A percentile compares a stretch with the other conserved stretches of the same genome.
These are phyloP conservation scores for Solanum neorickii DNA, from an alignment of 257 asterid species.

Conservation along the genomic window DNA sequence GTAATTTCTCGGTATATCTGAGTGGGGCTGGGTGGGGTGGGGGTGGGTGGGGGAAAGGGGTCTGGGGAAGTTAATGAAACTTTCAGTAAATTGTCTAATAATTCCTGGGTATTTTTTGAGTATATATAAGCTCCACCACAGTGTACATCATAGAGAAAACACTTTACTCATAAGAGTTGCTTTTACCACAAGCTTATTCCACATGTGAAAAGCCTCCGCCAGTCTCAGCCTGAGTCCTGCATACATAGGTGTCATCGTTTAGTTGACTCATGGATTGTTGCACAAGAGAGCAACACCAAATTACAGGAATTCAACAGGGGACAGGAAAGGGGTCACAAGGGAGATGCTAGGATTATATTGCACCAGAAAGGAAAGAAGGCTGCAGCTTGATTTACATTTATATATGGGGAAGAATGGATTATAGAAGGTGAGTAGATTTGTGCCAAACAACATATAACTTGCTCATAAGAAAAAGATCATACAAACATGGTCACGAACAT, in stretches of 20 bases:
- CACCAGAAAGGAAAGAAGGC: not conserved
- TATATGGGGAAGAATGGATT: not conserved
- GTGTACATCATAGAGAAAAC: not conserved
- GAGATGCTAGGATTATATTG: not conserved
- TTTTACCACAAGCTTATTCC: constrained; percentile 15
- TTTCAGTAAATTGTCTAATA: not conserved
- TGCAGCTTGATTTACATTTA: not conserved
- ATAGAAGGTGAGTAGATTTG: not conserved
- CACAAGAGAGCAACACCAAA: not conserved
- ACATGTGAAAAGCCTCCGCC: constrained; percentile 81
- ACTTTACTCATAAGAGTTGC: not conserved
- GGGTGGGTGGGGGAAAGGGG: not conserved
- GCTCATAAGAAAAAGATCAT: not conserved
- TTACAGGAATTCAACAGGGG: not conserved
- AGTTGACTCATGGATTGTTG: not conserved
- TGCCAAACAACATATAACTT: not conserved
- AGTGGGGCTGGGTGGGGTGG: accelerated
- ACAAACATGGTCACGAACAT: not conserved
- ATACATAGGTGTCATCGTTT: not conserved
- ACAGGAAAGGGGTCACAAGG: not conserved
- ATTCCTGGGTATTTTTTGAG: not conserved
- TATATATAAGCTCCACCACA: not conserved
- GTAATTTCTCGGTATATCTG: not conserved
- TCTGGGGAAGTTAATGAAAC: not conserved
- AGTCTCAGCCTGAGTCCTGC: constrained; percentile 68